Percentiles rank a stretch among this genome's conserved stretches.
Evolutionary conservation across 2,329 filamentous ascomycete species (phyloP).

Genomic region (Ampelomyces quisqualis): DNA sequence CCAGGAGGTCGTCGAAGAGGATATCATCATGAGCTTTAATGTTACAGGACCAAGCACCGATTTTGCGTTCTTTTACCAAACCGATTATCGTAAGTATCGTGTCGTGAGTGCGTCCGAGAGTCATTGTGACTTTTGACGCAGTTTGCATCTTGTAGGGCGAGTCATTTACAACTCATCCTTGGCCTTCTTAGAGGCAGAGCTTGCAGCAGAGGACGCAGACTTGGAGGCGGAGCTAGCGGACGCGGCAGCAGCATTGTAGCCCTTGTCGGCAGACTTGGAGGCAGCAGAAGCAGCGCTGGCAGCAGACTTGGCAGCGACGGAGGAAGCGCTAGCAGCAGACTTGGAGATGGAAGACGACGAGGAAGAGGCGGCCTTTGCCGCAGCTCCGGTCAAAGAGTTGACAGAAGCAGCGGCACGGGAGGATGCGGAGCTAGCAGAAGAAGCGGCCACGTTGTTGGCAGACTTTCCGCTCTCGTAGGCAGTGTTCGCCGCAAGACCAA

Average conservation of each 20-base stretch:
- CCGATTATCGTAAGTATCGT: conserved; percentile 26
- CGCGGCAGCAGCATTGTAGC: conserved; percentile 36
- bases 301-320: conserved; percentile 34
- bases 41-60: conserved; percentile 18
- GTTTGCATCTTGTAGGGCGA: conserved; percentile 11
- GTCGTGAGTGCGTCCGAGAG: conserved; percentile 18
- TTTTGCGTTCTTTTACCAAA: conserved; percentile 17
- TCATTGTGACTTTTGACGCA: conserved; percentile 11
- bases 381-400: conserved; percentile 23
- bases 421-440: conserved; percentile 35
- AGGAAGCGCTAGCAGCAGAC: conserved; percentile 36
- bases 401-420: conserved; percentile 28
- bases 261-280: conserved; percentile 38
- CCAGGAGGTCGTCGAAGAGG: conserved; percentile 16
- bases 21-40: conserved; percentile 29
- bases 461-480: conserved; percentile 33
- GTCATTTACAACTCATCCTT: conserved; percentile 50
- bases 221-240: conserved; percentile 35
- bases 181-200: conserved; percentile 37
- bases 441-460: conserved; percentile 23
- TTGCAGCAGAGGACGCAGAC: conserved; percentile 34
- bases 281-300: conserved; percentile 37
- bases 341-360: conserved; percentile 39
- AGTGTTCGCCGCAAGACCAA: conserved; percentile 51
- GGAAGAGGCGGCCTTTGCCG: conserved; percentile 34